Percentiles rank a stretch among this genome's conserved stretches.
phyloP scores from a whole-genome alignment of 805 yeast species.

The Yamadazyma insecticola region DNA sequence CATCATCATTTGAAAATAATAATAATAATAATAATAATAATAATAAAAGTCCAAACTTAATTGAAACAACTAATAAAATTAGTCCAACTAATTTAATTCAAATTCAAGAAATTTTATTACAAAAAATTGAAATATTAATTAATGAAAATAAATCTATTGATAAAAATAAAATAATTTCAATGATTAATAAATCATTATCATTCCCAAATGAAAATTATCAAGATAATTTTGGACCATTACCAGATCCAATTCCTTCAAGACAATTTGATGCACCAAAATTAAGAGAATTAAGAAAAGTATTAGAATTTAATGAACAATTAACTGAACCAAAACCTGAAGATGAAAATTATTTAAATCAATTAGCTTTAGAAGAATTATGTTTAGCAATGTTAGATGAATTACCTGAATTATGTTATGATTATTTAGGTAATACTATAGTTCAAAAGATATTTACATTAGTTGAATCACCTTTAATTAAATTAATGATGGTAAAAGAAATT shows the following conservation, averaged over 20 bases:
- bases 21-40: background rate
- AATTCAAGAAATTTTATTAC: conserved; percentile 19
- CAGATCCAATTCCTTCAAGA: conserved; percentile 64
- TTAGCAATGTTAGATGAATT: conserved; percentile 81
- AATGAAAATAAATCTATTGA: conserved; percentile 18
- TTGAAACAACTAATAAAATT: background rate
- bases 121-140: conserved; percentile 13
- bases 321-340: conserved; percentile 3
- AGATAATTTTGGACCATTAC: conserved; percentile 66
- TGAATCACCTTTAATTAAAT: conserved; percentile 61
- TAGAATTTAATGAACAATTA: conserved; percentile 30
- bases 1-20: conserved; percentile 2
- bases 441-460: conserved; percentile 81
- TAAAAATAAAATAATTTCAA: conserved; percentile 36
- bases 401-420: conserved; percentile 88
- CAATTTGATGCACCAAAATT: conserved; percentile 84
- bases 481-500: conserved; percentile 74
- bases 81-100: conserved; percentile 16
- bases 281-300: conserved; percentile 73
- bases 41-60: no score
- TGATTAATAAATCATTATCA: conserved; percentile 34
- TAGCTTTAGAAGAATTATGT: conserved; percentile 77
- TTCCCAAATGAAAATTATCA: conserved; percentile 45
- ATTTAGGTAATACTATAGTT: conserved; percentile 91
- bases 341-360: conserved; percentile 29